phyloP scores from a whole-genome alignment of 306 rosid species.

The Crotalaria pallida region DNA sequence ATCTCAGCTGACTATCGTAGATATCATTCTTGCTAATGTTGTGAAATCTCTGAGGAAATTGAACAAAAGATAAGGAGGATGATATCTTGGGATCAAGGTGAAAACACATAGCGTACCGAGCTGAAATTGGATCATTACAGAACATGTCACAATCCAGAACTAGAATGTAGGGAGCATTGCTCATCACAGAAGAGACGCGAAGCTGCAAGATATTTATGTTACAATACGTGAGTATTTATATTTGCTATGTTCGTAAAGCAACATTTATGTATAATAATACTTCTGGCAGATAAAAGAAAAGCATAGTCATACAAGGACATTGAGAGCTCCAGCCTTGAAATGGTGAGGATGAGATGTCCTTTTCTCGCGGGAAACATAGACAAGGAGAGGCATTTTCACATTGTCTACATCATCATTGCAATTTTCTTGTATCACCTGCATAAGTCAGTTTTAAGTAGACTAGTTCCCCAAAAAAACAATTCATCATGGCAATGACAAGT shows the following conservation, averaged over 20 bases:
- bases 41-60: conserved; percentile 60
- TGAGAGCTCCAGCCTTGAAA: conserved; percentile 81
- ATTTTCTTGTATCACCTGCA: conserved; percentile 35
- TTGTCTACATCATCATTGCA: conserved; percentile 7
- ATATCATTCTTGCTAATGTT: conserved; percentile 51
- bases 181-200: conserved; percentile 59
- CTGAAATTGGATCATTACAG: conserved; percentile 64
- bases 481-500: not conserved
- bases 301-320: conserved; percentile 45
- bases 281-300: not conserved
- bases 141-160: conserved; percentile 78
- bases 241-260: conserved; percentile 3
- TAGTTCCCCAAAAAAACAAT: not conserved
- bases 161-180: conserved; percentile 61
- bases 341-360: conserved; percentile 40
- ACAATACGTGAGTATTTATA: not conserved
- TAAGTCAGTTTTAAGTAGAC: not conserved
- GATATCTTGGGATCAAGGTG: conserved; percentile 64
- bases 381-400: conserved; percentile 46
- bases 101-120: conserved; percentile 63
- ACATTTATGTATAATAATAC: not conserved
- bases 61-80: conserved; percentile 54
- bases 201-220: conserved; percentile 35
- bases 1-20: conserved; percentile 54
- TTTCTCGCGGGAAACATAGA: conserved; percentile 62